Evolutionary conservation across 352 stramenopile species (phyloP).

Genomic region (Globisporangium abappressorium): DNA sequence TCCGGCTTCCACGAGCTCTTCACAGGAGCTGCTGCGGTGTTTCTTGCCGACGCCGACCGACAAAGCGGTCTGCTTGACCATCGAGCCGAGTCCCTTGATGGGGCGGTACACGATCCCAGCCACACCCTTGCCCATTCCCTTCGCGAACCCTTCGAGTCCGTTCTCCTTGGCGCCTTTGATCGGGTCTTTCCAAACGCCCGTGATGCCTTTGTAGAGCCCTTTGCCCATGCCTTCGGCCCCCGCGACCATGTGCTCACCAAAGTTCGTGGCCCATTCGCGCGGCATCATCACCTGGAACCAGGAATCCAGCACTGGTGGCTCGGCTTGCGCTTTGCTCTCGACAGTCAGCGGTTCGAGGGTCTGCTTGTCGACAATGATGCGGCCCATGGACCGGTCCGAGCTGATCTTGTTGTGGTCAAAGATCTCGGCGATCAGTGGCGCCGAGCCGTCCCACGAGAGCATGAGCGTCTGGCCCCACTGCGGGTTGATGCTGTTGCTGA

Average conservation of each 20-base stretch:
- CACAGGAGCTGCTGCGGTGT: constrained; percentile 29
- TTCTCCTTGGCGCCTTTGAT: constrained; percentile 74
- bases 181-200: constrained; percentile 73
- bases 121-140: constrained; percentile 66
- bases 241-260: constrained; percentile 79
- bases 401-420: constrained; percentile 73
- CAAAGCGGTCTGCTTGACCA: constrained; percentile 74
- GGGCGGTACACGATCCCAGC: constrained; percentile 67
- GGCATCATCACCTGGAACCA: constrained; percentile 65
- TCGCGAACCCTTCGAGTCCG: constrained; percentile 69
- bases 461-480: constrained; percentile 67
- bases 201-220: constrained; percentile 71
- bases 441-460: constrained; percentile 75
- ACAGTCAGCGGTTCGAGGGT: constrained; percentile 34
- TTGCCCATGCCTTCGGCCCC: constrained; percentile 66
- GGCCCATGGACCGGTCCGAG: constrained; percentile 66
- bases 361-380: constrained; percentile 38
- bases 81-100: constrained; percentile 67
- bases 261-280: constrained; percentile 68
- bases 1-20: constrained; percentile 60
- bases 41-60: constrained; percentile 62
- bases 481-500: constrained; percentile 70
- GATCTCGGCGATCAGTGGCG: constrained; percentile 62
- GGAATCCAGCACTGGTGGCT: constrained; percentile 25
- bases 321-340: not conserved